Evolutionary conservation across 139 green algal genomes (phyloP), one percentile per base, ranked within the genome.

Genomic region (Chlorella ohadii): DNA sequence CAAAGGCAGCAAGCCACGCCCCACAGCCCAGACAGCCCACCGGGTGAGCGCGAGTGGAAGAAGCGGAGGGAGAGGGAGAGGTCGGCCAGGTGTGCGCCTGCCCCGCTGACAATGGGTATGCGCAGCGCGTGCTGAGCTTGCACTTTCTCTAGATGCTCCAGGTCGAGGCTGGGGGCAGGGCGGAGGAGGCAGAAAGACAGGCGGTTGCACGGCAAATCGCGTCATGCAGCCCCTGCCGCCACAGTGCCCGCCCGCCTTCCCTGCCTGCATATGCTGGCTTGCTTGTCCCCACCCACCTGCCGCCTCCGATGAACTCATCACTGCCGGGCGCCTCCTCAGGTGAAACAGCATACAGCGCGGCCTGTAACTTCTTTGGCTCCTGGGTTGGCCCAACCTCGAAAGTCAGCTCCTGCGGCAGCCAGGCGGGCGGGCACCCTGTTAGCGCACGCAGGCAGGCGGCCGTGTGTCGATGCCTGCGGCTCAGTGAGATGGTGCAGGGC

Each of bases 21-120:
- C 4, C 15, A 16, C 41, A 39, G 17, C n/a, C n/a, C n/a, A n/a
- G 33, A 34, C 17, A 0, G 9, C 57, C 38, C 36, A 56, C 76
- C 59, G 20, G 76, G 27, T 25, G 28, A 57, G 76, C 76, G 76
- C 4, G 76, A 56, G 76, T 82, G 59, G 76, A 72, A 82, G 59
- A 72, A 82, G 36, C 76, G 56, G 16, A 82, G 76, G 76, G 71
- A 38, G 36, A 82, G 31, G 23, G 57, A 72, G 25, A 82, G 57
- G 76, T 82, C 76, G 22, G 76, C 76, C 59, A 72, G 57, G 59
- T 82, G 76, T 0, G 76, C 57, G 34, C 76, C 76, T 4, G 57
- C 76, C 0, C 34, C 28, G 38, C 31, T 61, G 25, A 82, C 59
- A 12, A 82, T 13, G 3, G 76, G 76, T 33, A 82, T 67, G 22